These are phyloP conservation scores for Botrytis fabae DNA, from an alignment of 2,329 filamentous ascomycete genomes.

Conservation along the genomic window DNA sequence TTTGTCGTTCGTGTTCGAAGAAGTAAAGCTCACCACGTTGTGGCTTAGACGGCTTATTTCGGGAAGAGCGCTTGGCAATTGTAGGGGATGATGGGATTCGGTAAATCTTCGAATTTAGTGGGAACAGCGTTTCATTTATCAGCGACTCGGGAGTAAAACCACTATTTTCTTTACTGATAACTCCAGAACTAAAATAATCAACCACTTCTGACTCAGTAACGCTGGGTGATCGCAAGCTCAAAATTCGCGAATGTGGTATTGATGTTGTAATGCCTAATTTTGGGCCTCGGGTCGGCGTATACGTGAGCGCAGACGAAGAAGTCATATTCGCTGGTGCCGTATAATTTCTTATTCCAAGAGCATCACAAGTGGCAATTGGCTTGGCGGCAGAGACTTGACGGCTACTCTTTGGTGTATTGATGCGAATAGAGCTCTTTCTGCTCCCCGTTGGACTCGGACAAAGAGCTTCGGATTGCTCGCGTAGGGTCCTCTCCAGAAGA, in stretches of 20 bases:
- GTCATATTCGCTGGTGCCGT: not conserved
- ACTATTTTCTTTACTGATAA: slow-evolving; percentile 11
- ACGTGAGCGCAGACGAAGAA: slow-evolving; percentile 2
- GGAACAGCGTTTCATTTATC: not conserved
- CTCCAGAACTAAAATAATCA: not conserved
- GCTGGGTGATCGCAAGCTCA: slow-evolving; percentile 13
- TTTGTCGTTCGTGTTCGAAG: slow-evolving; percentile 17
- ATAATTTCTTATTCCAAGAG: not conserved
- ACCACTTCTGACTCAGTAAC: not conserved
- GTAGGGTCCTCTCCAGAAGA: slow-evolving; percentile 34
- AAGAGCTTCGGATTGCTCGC: slow-evolving; percentile 33
- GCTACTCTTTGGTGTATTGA: slow-evolving; percentile 12
- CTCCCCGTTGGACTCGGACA: slow-evolving; percentile 25
- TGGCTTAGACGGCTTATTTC: slow-evolving; percentile 11
- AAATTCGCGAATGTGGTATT: slow-evolving; percentile 13
- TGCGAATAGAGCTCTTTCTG: slow-evolving; percentile 11
- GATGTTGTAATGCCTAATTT: slow-evolving; percentile 1
- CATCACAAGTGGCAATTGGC: not conserved
- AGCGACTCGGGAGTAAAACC: slow-evolving; percentile 16
- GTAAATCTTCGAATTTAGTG: slow-evolving; percentile 20
- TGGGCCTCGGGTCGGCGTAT: slow-evolving; percentile 17
- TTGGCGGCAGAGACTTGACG: not conserved
- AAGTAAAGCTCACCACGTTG: slow-evolving; percentile 19
- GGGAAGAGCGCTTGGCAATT: slow-evolving; percentile 15
- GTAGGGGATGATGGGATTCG: slow-evolving; percentile 20